These are phyloP conservation scores for Coffea eugenioides DNA, from an alignment of 257 asterid genomes.

Conservation along the genomic window DNA sequence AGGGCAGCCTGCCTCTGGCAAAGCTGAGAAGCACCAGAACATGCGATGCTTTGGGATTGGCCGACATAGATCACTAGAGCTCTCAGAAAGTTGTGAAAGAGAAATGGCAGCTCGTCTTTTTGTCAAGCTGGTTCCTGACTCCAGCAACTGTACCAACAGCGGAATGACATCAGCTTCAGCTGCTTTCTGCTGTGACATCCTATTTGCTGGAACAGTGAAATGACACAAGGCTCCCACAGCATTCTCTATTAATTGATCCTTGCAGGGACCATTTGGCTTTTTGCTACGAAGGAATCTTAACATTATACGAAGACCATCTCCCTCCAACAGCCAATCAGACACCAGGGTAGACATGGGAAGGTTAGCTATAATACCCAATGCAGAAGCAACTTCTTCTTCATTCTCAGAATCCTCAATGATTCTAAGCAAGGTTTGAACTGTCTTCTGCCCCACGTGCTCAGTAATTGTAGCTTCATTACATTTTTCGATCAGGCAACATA, in stretches of 20 bases:
- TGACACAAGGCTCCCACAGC: conserved; percentile 54
- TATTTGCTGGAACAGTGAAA: conserved; percentile 39
- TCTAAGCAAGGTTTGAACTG: conserved; percentile 38
- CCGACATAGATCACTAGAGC: conserved; percentile 38
- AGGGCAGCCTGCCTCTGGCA: conserved; percentile 45
- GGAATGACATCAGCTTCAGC: conserved; percentile 51
- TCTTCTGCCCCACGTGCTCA: conserved; percentile 41
- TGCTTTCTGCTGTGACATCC: conserved; percentile 44
- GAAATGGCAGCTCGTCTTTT: conserved; percentile 40
- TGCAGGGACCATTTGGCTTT: conserved; percentile 25
- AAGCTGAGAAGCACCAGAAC: conserved; percentile 55
- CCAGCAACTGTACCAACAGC: conserved; percentile 44
- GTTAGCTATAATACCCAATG: conserved; percentile 51
- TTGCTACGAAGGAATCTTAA: conserved; percentile 28
- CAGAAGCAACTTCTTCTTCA: conserved; percentile 50
- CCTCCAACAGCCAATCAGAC: conserved; percentile 54
- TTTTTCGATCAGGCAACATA: conserved; percentile 42
- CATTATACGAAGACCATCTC: conserved; percentile 31
- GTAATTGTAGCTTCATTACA: conserved; percentile 29
- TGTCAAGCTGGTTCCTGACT: conserved; percentile 40
- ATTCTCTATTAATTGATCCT: conserved; percentile 40
- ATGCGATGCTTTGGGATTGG: conserved; percentile 38
- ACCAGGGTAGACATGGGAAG: conserved; percentile 42
- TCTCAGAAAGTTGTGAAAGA: conserved; percentile 55
- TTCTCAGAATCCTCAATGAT: conserved; percentile 37